Evolutionary conservation across 2,329 filamentous ascomycete species (phyloP).

Genomic region (Amauroascus niger): DNA sequence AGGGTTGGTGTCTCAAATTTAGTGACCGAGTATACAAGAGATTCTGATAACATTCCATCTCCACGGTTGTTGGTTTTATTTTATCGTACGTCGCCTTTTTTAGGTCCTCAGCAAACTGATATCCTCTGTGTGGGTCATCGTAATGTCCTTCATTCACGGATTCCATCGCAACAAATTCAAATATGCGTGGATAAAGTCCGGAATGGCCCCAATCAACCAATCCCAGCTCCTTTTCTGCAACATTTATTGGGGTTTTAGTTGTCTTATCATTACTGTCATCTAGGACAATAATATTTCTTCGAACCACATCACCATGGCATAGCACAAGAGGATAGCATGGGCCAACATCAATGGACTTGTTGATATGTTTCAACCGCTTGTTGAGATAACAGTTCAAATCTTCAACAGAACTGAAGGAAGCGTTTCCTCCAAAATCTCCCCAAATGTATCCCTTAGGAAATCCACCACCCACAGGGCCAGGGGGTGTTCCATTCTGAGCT

Average conservation of each 20-base stretch:
- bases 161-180: slow-evolving; percentile 3
- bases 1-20: slow-evolving; percentile 4
- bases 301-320: slow-evolving; percentile 15
- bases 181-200: slow-evolving; percentile 7
- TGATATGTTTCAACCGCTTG: slow-evolving; percentile 15
- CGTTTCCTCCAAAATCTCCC: slow-evolving; percentile 15
- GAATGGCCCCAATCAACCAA: slow-evolving; percentile 8
- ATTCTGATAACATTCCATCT: slow-evolving; percentile 10
- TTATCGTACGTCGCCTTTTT: slow-evolving; percentile 8
- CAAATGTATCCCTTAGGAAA: slow-evolving; percentile 15
- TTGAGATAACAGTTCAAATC: slow-evolving; percentile 18
- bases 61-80: slow-evolving; percentile 9
- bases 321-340: slow-evolving; percentile 16
- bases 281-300: slow-evolving; percentile 13
- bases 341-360: slow-evolving; percentile 17
- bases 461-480: slow-evolving; percentile 15
- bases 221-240: slow-evolving; percentile 1
- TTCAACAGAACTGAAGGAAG: slow-evolving; percentile 13
- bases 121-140: slow-evolving; percentile 7
- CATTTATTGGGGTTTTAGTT: not conserved
- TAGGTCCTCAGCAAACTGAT: slow-evolving; percentile 7
- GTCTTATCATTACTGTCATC: slow-evolving; percentile 3
- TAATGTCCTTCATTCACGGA: slow-evolving; percentile 8
- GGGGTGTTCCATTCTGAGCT: slow-evolving; percentile 1
- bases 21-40: slow-evolving; percentile 7